Conservation (phyloP, 164 flowering plant species). For the Euptelea pleiosperma region DNA sequence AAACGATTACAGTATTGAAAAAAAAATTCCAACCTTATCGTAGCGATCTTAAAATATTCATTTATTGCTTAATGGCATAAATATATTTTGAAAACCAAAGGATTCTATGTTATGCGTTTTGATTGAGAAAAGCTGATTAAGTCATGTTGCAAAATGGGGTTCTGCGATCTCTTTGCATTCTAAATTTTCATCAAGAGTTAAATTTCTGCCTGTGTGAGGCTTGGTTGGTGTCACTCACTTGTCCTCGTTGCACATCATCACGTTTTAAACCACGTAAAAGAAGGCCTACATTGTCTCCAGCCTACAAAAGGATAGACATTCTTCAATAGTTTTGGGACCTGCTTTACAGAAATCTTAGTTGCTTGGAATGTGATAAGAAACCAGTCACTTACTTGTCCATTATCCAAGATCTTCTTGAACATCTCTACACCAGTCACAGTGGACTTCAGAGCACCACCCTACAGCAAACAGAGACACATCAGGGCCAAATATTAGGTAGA, state of each 20-base stretch:
- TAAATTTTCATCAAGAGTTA: background rate
- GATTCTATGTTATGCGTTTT: too few relatives aligned
- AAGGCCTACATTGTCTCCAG: slow-evolving; percentile 99
- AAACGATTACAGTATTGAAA: background rate
- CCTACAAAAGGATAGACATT: slow-evolving; percentile 44
- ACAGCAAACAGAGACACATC: slow-evolving; percentile 15
- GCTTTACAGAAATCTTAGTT: background rate
- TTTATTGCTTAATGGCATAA: too few relatives aligned
- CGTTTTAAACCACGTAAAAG: slow-evolving; percentile 94
- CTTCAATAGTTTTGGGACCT: background rate
- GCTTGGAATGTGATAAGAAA: background rate
- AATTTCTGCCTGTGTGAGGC: background rate
- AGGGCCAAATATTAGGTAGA: slow-evolving; percentile 10
- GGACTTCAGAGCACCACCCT: slow-evolving; percentile 67
- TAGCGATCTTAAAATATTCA: too few relatives aligned
- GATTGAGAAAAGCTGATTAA: too few relatives aligned
- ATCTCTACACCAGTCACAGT: slow-evolving; percentile 97
- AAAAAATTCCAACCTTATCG: background rate
- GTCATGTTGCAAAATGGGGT: too few relatives aligned
- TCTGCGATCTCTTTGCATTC: background rate
- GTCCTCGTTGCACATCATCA: slow-evolving; percentile 85
- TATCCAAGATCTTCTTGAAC: slow-evolving; percentile 93
- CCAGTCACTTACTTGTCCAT: slow-evolving; percentile 61
- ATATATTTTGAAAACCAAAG: too few relatives aligned
- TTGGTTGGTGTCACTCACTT: slow-evolving; percentile 38